Evolutionary conservation across 148 eudicot genomes (phyloP).

Genomic region (Silene uniflora): DNA sequence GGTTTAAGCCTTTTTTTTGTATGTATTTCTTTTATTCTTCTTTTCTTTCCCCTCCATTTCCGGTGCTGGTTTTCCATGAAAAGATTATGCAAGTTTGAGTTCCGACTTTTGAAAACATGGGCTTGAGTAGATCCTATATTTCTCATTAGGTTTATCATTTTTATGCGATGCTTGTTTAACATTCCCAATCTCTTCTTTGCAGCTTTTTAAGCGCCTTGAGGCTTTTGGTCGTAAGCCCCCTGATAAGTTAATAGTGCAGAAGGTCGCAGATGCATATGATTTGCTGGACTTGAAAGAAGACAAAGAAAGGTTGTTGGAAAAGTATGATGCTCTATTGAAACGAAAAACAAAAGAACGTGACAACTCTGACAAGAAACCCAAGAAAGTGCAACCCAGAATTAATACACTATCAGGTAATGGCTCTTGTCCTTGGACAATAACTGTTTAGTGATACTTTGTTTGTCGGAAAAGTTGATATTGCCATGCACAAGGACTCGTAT

Average conservation of each 20-base stretch:
- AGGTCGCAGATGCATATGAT: constrained; percentile 79
- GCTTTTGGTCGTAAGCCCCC: constrained; percentile 73
- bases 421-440: constrained; percentile 14
- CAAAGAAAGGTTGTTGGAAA: constrained; percentile 61
- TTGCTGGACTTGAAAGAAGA: constrained; percentile 60
- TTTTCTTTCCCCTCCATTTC: not conserved
- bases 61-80: not conserved
- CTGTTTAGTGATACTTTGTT: not conserved
- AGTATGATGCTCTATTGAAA: constrained; percentile 49
- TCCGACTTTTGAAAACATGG: not conserved
- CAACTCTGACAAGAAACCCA: constrained; percentile 26
- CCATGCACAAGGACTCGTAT: not conserved
- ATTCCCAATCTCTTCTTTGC: constrained; percentile 2
- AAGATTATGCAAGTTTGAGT: not conserved
- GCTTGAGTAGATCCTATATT: not conserved
- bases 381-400: constrained; percentile 23
- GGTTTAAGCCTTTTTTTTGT: not conserved
- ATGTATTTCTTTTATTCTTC: not conserved
- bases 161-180: not conserved
- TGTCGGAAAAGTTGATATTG: not conserved
- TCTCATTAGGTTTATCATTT: not conserved
- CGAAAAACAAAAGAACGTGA: constrained; percentile 27
- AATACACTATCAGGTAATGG: constrained; percentile 26
- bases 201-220: constrained; percentile 79
- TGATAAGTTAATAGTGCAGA: constrained; percentile 67